These are phyloP conservation scores for Exutisphaerella laricina DNA, from an alignment of 2,329 filamentous ascomycete species.

Conservation along the genomic window DNA sequence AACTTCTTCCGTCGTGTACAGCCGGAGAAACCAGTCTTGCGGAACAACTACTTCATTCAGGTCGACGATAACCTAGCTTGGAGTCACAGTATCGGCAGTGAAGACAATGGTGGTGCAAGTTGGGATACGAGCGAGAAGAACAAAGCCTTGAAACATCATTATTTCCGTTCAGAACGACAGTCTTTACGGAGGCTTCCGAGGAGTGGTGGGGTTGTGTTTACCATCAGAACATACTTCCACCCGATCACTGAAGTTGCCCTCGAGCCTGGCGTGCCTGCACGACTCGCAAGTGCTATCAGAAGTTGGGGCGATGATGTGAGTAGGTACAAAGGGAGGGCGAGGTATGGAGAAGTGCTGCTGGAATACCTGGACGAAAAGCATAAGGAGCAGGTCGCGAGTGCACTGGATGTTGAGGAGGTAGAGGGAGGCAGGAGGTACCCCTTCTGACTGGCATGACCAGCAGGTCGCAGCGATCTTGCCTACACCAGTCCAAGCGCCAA, in stretches of 20 bases:
- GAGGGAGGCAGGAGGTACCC: constrained; percentile 60
- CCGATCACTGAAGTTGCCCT: constrained; percentile 61
- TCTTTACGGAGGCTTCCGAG: constrained; percentile 54
- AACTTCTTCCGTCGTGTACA: constrained; percentile 71
- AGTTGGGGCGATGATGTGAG: constrained; percentile 77
- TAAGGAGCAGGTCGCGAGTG: constrained; percentile 62
- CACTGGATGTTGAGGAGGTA: constrained; percentile 58
- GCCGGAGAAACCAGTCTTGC: constrained; percentile 59
- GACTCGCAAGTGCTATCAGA: constrained; percentile 69
- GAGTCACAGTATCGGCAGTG: constrained; percentile 68
- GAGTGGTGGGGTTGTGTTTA: constrained; percentile 57
- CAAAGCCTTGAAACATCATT: constrained; percentile 65
- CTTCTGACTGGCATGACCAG: too few species aligned
- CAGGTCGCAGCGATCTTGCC: too few species aligned
- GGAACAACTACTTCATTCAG: constrained; percentile 86
- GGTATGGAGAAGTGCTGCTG: constrained; percentile 66
- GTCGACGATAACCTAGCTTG: constrained; percentile 73
- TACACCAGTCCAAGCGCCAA: too few species aligned
- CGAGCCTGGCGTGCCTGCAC: constrained; percentile 71
- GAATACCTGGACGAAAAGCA: constrained; percentile 73
- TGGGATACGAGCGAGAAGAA: constrained; percentile 76
- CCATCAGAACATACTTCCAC: constrained; percentile 74
- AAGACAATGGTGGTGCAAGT: constrained; percentile 57
- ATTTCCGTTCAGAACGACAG: constrained; percentile 72
- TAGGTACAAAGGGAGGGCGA: constrained; percentile 70